Percentiles rank a stretch among this genome's conserved stretches.
Conservation (phyloP, 495 filamentous ascomycete species). For the Darksidea phi region DNA sequence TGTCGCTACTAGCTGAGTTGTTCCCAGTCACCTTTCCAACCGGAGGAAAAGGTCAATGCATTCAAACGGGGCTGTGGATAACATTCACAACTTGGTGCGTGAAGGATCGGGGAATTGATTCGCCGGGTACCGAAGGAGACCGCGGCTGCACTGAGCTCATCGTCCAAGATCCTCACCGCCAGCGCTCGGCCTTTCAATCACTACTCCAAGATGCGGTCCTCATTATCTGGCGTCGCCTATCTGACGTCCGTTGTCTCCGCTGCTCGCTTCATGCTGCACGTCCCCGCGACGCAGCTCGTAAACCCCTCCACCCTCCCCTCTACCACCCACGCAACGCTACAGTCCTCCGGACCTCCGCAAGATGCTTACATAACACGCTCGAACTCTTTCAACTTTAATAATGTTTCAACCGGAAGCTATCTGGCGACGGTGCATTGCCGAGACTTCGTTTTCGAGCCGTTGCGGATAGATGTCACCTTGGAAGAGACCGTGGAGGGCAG, state of each 20-base stretch:
- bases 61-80: too few species aligned
- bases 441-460: conserved; percentile 70
- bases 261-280: conserved; percentile 43
- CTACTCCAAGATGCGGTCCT: conserved; percentile 7
- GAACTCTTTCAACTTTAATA: conserved; percentile 70
- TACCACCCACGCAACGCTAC: conserved; percentile 70
- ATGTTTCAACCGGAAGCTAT: conserved; percentile 67
- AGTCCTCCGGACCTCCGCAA: conserved; percentile 49
- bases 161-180: neutral
- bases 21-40: too few species aligned
- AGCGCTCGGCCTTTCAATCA: neutral
- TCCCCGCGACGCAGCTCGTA: conserved; percentile 44
- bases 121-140: neutral
- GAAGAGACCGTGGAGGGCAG: conserved; percentile 37
- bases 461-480: conserved; percentile 67
- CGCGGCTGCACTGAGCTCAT: neutral
- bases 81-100: too few species aligned
- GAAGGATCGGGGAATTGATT: neutral
- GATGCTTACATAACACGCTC: conserved; percentile 61
- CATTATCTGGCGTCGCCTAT: conserved; percentile 19
- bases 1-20: too few species aligned
- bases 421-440: conserved; percentile 73
- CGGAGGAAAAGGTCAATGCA: too few species aligned
- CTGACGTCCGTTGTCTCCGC: conserved; percentile 38
- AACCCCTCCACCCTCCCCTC: conserved; percentile 60